Conservation (phyloP, 1,284 basidiomycete species). For the Ceratobasidium sp. region DNA sequence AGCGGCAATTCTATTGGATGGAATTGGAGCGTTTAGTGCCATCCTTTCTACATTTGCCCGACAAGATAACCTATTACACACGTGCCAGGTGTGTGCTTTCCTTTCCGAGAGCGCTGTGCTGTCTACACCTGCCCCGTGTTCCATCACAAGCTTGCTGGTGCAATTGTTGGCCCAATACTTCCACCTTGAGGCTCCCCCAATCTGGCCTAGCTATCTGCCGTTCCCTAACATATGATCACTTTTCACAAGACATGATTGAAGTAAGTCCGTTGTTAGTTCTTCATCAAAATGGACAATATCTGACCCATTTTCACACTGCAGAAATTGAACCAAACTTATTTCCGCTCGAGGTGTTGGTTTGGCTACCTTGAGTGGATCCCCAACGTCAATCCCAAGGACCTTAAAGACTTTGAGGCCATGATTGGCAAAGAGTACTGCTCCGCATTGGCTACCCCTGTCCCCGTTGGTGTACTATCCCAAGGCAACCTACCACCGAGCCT, state of each 20-base stretch:
- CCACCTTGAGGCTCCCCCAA: too few relatives aligned
- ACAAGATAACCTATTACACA: too few relatives aligned
- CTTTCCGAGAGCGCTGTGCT: too few relatives aligned
- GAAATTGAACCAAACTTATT: conserved; percentile 63
- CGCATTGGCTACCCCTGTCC: background rate
- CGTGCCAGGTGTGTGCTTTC: too few relatives aligned
- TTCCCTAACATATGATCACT: conserved; percentile 58
- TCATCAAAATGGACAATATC: conserved; percentile 59
- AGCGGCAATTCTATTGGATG: too few relatives aligned
- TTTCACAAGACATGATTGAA: conserved; percentile 54
- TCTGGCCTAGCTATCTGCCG: conserved; percentile 58
- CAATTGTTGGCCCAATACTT: too few relatives aligned
- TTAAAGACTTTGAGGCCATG: conserved; percentile 66
- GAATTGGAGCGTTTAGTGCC: too few relatives aligned
- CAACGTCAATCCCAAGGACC: conserved; percentile 71
- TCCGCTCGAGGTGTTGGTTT: conserved; percentile 70
- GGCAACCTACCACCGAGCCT: too few relatives aligned
- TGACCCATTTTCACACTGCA: conserved; percentile 56
- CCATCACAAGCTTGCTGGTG: too few relatives aligned
- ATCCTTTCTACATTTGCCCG: too few relatives aligned
- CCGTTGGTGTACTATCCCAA: too few relatives aligned
- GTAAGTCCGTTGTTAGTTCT: conserved; percentile 59
- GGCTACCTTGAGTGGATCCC: conserved; percentile 91
- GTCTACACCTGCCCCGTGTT: too few relatives aligned
- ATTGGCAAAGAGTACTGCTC: conserved; percentile 2